A percentile compares a stretch with the other conserved stretches of the same genome.
Evolutionary conservation across 495 filamentous ascomycete genomes (phyloP).

Genomic region (Neurospora africana): DNA sequence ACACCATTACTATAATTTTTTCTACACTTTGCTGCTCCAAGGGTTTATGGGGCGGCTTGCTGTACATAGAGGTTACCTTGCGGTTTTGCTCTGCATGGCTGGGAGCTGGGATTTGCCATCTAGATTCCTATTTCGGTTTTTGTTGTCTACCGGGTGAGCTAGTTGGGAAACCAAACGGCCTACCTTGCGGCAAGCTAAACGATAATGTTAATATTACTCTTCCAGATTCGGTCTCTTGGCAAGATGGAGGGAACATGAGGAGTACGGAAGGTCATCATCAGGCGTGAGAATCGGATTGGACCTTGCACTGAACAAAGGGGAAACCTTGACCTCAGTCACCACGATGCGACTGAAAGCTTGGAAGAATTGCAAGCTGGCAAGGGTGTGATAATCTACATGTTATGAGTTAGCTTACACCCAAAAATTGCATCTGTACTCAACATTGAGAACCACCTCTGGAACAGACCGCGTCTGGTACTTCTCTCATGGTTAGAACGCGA

Average conservation of each 20-base stretch:
- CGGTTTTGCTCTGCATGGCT: slow-evolving; percentile 45
- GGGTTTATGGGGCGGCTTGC: slow-evolving; percentile 24
- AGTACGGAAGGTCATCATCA: not conserved
- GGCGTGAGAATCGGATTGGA: not conserved
- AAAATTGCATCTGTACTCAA: not conserved
- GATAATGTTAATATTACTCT: not conserved
- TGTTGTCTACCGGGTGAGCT: slow-evolving; percentile 1
- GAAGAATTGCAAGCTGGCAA: not conserved
- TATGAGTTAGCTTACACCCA: not conserved
- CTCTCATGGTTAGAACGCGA: not conserved
- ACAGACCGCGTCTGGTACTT: not conserved
- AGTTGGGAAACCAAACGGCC: not conserved
- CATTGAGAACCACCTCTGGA: not conserved
- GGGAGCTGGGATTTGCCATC: slow-evolving; percentile 42
- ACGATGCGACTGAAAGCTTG: not conserved
- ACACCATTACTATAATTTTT: slow-evolving; percentile 1
- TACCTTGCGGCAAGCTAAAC: not conserved
- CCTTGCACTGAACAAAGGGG: not conserved
- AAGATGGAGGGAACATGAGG: not conserved
- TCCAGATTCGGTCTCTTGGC: not conserved
- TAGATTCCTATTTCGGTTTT: slow-evolving; percentile 33
- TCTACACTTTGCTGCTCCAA: slow-evolving; percentile 10
- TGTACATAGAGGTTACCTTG: slow-evolving; percentile 39
- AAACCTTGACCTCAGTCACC: not conserved
- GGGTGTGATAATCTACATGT: not conserved